Evolutionary conservation across 352 stramenopile species (phyloP).

Genomic region (Pythium phragmiticola): DNA sequence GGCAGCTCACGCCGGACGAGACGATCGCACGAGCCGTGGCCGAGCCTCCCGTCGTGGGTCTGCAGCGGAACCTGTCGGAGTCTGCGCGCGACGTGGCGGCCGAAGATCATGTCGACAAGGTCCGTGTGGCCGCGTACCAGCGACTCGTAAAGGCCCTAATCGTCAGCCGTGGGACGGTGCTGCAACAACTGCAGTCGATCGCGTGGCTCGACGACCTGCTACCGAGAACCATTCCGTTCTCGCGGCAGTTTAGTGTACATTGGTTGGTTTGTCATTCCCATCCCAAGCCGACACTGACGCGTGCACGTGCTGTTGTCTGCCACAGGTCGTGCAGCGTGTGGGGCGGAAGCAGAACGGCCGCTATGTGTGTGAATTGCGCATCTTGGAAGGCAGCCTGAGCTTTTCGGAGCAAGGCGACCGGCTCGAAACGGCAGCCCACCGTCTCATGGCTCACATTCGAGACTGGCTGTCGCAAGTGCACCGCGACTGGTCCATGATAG

Average conservation of each 20-base stretch:
- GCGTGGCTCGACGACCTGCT: not conserved
- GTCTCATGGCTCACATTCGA: not conserved
- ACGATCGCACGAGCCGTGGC: not conserved
- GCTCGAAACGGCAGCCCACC: not conserved
- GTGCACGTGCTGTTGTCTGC: not conserved
- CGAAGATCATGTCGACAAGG: not conserved
- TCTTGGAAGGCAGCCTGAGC: not conserved
- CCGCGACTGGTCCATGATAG: not conserved
- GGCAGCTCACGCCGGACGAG: not conserved
- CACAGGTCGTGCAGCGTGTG: conserved; percentile 1
- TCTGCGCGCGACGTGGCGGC: not conserved
- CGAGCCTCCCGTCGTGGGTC: not conserved
- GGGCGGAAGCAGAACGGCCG: not conserved
- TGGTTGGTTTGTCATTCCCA: too few species aligned
- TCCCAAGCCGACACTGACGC: not conserved
- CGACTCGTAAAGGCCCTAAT: not conserved
- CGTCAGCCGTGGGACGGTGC: not conserved
- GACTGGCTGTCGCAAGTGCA: not conserved
- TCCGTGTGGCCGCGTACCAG: not conserved
- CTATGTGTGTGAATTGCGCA: not conserved
- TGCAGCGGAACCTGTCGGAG: not conserved
- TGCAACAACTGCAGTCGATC: not conserved
- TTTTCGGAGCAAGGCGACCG: not conserved
- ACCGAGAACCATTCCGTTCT: not conserved
- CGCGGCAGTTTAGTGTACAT: not conserved